Percentiles rank a stretch among this genome's conserved stretches.
phyloP scores from a whole-genome alignment of 2,329 filamentous ascomycete species.

The Penicillium palitans region DNA sequence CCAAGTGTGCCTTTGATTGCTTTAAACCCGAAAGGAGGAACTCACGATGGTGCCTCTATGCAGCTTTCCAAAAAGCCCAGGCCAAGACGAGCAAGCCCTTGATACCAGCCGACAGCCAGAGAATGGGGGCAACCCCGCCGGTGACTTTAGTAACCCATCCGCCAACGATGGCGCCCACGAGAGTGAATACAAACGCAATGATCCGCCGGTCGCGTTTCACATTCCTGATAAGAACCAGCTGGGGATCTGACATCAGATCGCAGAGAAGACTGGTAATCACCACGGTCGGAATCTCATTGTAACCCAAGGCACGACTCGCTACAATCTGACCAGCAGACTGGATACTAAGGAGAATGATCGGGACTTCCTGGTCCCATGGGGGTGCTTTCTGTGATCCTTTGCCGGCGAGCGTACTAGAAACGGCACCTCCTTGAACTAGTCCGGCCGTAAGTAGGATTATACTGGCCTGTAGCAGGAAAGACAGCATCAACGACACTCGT shows the following conservation, averaged over 20 bases:
- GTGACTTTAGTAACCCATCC: slow-evolving; percentile 33
- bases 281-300: slow-evolving; percentile 36
- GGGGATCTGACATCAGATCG: slow-evolving; percentile 32
- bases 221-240: slow-evolving; percentile 29
- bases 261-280: slow-evolving; percentile 31
- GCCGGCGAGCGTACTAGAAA: slow-evolving; percentile 20
- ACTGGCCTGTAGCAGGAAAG: slow-evolving; percentile 31
- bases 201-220: slow-evolving; percentile 32
- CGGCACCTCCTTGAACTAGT: slow-evolving; percentile 27
- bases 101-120: slow-evolving; percentile 30
- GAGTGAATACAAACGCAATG: slow-evolving; percentile 28
- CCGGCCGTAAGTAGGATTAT: slow-evolving; percentile 31
- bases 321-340: slow-evolving; percentile 36
- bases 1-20: too few species aligned
- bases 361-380: slow-evolving; percentile 28
- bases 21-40: background rate
- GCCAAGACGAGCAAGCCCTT: slow-evolving; percentile 23
- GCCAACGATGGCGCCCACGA: slow-evolving; percentile 30
- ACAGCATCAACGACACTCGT: slow-evolving; percentile 28
- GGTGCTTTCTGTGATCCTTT: background rate
- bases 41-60: background rate
- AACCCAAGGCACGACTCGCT: slow-evolving; percentile 29
- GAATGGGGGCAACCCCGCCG: slow-evolving; percentile 21
- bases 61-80: slow-evolving; percentile 26
- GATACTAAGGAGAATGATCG: slow-evolving; percentile 35